These are phyloP conservation scores for Plantago ovata DNA, from an alignment of 257 asterid genomes.

Conservation along the genomic window DNA sequence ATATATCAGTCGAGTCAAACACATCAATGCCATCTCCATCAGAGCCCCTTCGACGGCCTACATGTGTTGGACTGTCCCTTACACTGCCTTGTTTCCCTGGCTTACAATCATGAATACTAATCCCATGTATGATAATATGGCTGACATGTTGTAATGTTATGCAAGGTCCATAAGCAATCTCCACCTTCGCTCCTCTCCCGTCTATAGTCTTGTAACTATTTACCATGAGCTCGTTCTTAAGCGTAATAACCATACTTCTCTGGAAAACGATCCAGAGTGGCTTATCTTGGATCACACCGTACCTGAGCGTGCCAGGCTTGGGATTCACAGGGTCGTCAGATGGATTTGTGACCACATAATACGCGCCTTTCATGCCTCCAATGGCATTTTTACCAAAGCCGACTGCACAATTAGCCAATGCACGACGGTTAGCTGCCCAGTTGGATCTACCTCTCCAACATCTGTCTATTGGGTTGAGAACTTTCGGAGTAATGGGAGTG, in stretches of 20 bases:
- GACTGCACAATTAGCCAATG: slow-evolving; percentile 63
- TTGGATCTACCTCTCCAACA: slow-evolving; percentile 65
- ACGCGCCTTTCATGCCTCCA: slow-evolving; percentile 64
- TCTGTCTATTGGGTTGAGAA: slow-evolving; percentile 59
- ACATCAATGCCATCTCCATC: slow-evolving; percentile 76
- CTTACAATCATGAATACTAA: slow-evolving; percentile 72
- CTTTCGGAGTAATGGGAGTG: slow-evolving; percentile 16
- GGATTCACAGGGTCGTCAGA: slow-evolving; percentile 61
- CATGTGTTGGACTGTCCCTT: slow-evolving; percentile 40
- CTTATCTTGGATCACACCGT: slow-evolving; percentile 53
- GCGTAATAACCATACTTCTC: slow-evolving; percentile 52
- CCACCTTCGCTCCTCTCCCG: slow-evolving; percentile 85
- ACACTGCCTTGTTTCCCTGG: slow-evolving; percentile 62
- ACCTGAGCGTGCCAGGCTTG: slow-evolving; percentile 69
- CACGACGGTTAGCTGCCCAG: slow-evolving; percentile 64
- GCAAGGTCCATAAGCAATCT: slow-evolving; percentile 84
- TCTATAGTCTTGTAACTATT: slow-evolving; percentile 85
- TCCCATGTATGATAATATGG: slow-evolving; percentile 69
- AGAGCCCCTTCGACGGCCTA: slow-evolving; percentile 58
- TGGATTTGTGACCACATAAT: slow-evolving; percentile 51
- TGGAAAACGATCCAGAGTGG: slow-evolving; percentile 75
- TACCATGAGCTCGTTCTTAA: slow-evolving; percentile 56
- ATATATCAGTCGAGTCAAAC: slow-evolving; percentile 49
- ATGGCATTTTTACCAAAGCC: slow-evolving; percentile 67
- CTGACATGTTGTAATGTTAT: slow-evolving; percentile 52